Conservation (phyloP, 768 basidiomycete genomes). For the Amanita polypyramis region DNA sequence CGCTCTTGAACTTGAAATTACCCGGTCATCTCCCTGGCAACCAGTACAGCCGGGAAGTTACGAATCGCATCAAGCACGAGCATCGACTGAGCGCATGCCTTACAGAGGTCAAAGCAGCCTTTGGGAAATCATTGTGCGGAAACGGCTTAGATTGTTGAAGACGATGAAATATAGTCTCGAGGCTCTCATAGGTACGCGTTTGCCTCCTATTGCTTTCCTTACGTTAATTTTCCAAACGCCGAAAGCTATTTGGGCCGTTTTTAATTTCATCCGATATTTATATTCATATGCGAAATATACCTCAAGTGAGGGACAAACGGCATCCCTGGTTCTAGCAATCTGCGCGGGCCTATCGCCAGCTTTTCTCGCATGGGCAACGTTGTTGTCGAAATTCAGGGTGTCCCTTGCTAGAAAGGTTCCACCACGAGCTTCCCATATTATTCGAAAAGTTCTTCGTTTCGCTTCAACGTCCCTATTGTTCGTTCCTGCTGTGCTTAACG, state of each 20-base stretch:
- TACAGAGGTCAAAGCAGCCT: slow-evolving; percentile 16
- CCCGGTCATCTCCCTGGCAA: slow-evolving; percentile 19
- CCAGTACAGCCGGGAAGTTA: slow-evolving; percentile 14
- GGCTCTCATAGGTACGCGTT: slow-evolving; percentile 21
- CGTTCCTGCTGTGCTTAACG: slow-evolving; percentile 42
- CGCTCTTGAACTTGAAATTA: slow-evolving; percentile 15
- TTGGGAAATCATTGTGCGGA: slow-evolving; percentile 14
- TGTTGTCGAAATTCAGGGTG: slow-evolving; percentile 30
- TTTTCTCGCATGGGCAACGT: slow-evolving; percentile 24
- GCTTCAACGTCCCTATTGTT: slow-evolving; percentile 38
- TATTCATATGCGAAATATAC: slow-evolving; percentile 40
- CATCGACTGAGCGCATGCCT: slow-evolving; percentile 7
- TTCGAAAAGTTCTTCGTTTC: slow-evolving; percentile 25
- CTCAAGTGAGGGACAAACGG: slow-evolving; percentile 27
- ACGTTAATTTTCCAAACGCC: background rate
- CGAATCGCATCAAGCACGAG: background rate
- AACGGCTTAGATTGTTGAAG: slow-evolving; percentile 16
- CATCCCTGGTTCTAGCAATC: slow-evolving; percentile 39
- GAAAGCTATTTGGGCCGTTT: slow-evolving; percentile 48
- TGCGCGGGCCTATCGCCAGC: slow-evolving; percentile 31
- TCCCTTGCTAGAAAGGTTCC: slow-evolving; percentile 22
- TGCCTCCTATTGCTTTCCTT: background rate
- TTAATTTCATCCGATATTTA: slow-evolving; percentile 56
- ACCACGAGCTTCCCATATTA: slow-evolving; percentile 20
- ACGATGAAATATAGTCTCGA: slow-evolving; percentile 16